These are phyloP conservation scores for Jamesozyma rosinii DNA, from an alignment of 805 yeast species.

Conservation along the genomic window DNA sequence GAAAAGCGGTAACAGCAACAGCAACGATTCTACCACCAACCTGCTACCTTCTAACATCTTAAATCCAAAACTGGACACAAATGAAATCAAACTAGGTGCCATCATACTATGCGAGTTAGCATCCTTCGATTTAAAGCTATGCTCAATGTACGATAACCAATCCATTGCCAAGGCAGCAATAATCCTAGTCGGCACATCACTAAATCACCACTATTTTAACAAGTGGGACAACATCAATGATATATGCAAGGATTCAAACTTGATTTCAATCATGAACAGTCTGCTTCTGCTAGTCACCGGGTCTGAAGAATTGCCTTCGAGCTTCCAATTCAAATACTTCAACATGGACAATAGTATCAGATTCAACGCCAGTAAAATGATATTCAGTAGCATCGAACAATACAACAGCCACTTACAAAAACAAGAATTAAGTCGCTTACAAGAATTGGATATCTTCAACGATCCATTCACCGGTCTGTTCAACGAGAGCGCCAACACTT, in stretches of 20 bases:
- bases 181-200: conserved; percentile 36
- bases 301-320: conserved; percentile 21
- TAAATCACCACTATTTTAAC: conserved; percentile 28
- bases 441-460: conserved; percentile 14
- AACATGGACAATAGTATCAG: conserved; percentile 4
- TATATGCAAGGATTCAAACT: conserved; percentile 21
- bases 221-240: conserved; percentile 15
- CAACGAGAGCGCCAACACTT: neutral
- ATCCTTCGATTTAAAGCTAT: conserved; percentile 51
- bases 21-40: neutral
- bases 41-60: neutral
- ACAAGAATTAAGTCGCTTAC: conserved; percentile 19
- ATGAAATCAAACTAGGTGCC: conserved; percentile 47
- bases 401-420: conserved; percentile 18
- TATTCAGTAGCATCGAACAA: conserved; percentile 13
- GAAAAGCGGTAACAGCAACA: conserved; percentile 7
- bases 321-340: conserved; percentile 26
- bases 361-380: conserved; percentile 5
- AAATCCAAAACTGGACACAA: conserved; percentile 16
- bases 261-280: conserved; percentile 13
- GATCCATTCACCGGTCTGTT: conserved; percentile 4
- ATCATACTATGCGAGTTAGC: conserved; percentile 57
- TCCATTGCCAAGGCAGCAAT: conserved; percentile 46
- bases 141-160: conserved; percentile 40
- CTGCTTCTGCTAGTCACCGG: conserved; percentile 17